Conservation (phyloP, 805 yeast species). For the Candida xiaguanensis region DNA sequence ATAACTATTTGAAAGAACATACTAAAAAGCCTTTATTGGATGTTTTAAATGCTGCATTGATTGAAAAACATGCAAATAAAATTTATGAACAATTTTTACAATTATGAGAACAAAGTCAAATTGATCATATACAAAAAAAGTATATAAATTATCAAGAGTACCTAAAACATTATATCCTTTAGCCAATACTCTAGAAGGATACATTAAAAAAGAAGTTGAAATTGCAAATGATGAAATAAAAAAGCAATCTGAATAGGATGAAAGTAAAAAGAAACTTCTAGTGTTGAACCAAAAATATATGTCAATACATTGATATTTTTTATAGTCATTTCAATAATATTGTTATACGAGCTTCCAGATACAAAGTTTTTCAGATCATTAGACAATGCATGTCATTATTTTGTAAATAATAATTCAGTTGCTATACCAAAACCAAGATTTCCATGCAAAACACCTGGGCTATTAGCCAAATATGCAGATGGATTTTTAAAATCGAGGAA, state of each 20-base stretch:
- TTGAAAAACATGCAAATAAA: slow-evolving; percentile 70
- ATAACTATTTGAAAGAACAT: slow-evolving; percentile 78
- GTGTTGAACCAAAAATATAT: slow-evolving; percentile 70
- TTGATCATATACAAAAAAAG: slow-evolving; percentile 73
- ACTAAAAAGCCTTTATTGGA: slow-evolving; percentile 75
- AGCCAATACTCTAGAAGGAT: slow-evolving; percentile 66
- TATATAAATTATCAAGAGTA: slow-evolving; percentile 72
- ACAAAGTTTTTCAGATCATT: slow-evolving; percentile 80
- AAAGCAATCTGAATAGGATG: too few relatives aligned
- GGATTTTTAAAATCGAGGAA: slow-evolving; percentile 63
- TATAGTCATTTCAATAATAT: slow-evolving; percentile 65
- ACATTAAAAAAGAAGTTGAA: slow-evolving; percentile 53
- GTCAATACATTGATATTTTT: slow-evolving; percentile 72
- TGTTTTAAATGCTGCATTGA: slow-evolving; percentile 69
- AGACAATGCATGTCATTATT: slow-evolving; percentile 86
- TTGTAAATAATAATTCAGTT: too few relatives aligned
- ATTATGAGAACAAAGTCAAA: slow-evolving; percentile 70
- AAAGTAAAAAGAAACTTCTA: slow-evolving; percentile 16
- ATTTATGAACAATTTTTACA: slow-evolving; percentile 73
- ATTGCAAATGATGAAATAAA: slow-evolving; percentile 56
- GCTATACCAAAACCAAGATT: too few relatives aligned
- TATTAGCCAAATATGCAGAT: slow-evolving; percentile 87
- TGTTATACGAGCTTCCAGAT: slow-evolving; percentile 67
- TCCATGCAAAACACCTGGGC: slow-evolving; percentile 92
- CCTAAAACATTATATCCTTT: slow-evolving; percentile 76